Conservation (phyloP, 495 filamentous ascomycete genomes). For the Penicillium pancosmium region DNA sequence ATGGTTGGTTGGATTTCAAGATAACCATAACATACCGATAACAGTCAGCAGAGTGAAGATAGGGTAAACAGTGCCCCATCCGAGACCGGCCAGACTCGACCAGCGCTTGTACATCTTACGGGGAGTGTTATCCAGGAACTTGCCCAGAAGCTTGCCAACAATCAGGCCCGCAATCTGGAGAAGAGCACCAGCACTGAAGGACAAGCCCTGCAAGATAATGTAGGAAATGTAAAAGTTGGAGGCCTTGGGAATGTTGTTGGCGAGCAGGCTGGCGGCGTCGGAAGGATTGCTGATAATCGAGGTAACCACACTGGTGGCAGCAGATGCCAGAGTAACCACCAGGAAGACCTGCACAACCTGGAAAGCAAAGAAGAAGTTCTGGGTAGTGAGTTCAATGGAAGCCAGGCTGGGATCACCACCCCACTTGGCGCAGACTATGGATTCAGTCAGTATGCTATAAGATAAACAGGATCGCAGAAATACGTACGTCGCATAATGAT, state of each 20-base stretch:
- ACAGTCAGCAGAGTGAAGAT: constrained; percentile 82
- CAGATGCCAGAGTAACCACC: constrained; percentile 77
- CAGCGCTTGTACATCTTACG: constrained; percentile 74
- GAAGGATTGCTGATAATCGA: constrained; percentile 66
- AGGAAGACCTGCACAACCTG: constrained; percentile 96
- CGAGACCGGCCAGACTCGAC: constrained; percentile 61
- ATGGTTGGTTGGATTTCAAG: constrained; percentile 2
- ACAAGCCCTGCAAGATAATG: constrained; percentile 90
- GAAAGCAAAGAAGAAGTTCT: constrained; percentile 94
- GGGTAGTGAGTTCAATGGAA: constrained; percentile 80
- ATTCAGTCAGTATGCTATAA: constrained; percentile 8
- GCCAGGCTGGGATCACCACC: constrained; percentile 78
- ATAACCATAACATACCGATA: constrained; percentile 54
- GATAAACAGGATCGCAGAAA: neutral
- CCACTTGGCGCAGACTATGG: constrained; percentile 58
- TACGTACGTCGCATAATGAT: constrained; percentile 74
- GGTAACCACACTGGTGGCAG: constrained; percentile 57
- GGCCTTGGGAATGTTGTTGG: constrained; percentile 72
- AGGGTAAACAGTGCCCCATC: constrained; percentile 91
- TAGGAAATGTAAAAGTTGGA: constrained; percentile 97
- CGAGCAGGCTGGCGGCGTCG: constrained; percentile 64
- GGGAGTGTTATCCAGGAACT: constrained; percentile 70
- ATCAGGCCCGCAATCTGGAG: constrained; percentile 79
- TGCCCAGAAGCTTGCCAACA: constrained; percentile 77
- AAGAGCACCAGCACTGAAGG: constrained; percentile 74